Evolutionary conservation across 2,329 filamentous ascomycete species (phyloP).

Genomic region (Incumbomyces lentus): DNA sequence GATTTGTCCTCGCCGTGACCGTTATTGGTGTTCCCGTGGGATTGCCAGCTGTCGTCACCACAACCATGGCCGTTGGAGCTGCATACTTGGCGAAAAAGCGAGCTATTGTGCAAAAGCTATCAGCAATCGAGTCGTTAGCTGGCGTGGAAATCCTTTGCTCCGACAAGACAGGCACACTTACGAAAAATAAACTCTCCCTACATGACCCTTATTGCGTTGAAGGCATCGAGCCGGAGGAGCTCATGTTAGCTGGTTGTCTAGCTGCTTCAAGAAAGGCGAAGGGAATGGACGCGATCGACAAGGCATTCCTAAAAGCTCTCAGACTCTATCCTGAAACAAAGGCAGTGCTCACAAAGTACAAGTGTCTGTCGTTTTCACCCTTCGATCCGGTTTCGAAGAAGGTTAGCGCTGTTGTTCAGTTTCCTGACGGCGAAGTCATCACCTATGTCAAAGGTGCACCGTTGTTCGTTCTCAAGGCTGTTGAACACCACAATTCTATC

Average conservation of each 20-base stretch:
- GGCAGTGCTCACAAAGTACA: constrained; percentile 69
- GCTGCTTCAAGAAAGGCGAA: constrained; percentile 91
- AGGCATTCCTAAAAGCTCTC: constrained; percentile 82
- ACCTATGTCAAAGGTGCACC: constrained; percentile 87
- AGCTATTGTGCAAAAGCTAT: constrained; percentile 87
- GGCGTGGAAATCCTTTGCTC: constrained; percentile 91
- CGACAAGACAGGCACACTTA: constrained; percentile 87
- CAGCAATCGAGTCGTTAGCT: constrained; percentile 81
- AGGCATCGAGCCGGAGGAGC: constrained; percentile 74
- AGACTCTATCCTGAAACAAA: constrained; percentile 75
- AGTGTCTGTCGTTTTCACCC: constrained; percentile 71
- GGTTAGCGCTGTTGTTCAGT: constrained; percentile 73
- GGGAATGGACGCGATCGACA: constrained; percentile 90
- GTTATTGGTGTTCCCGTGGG: constrained; percentile 88
- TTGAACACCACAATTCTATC: constrained; percentile 74
- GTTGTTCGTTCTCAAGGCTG: constrained; percentile 75
- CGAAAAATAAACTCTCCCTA: constrained; percentile 87
- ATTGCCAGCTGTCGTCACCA: constrained; percentile 86
- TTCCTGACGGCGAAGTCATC: constrained; percentile 71
- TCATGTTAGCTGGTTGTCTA: constrained; percentile 85
- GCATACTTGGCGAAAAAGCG: constrained; percentile 86
- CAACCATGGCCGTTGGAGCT: constrained; percentile 88
- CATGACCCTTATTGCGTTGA: constrained; percentile 73
- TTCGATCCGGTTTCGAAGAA: constrained; percentile 94
- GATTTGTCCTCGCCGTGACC: constrained; percentile 79